Conservation (phyloP, 345 rosid species). For the Arabis alpina region DNA sequence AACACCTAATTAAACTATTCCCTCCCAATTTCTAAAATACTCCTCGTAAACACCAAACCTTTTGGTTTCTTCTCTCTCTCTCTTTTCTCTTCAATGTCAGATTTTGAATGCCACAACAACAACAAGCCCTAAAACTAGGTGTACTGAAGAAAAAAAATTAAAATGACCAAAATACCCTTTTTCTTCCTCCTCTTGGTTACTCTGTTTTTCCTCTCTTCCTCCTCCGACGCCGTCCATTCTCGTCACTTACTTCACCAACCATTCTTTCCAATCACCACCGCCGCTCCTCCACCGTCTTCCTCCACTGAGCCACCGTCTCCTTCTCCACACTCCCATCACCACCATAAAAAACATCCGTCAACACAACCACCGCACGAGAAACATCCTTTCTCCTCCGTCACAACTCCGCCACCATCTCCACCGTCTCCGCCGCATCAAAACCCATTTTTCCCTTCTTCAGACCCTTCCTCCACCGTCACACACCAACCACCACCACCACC, state of each 20-base stretch:
- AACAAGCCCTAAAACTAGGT: conserved; percentile 24
- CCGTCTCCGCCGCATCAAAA: conserved; percentile 42
- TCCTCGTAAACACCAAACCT: conserved; percentile 37
- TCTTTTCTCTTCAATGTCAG: conserved; percentile 40
- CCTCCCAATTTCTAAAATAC: conserved; percentile 19
- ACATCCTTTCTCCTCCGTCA: conserved; percentile 48
- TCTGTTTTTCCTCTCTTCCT: conserved; percentile 30
- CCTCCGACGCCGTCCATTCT: conserved; percentile 39
- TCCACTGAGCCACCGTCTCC: conserved; percentile 46
- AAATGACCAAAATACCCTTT: conserved; percentile 36
- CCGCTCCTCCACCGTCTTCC: conserved; percentile 45
- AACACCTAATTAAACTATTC: conserved; percentile 1
- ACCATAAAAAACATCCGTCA: conserved; percentile 38
- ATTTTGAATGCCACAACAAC: conserved; percentile 40
- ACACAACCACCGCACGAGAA: conserved; percentile 54
- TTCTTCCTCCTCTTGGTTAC: background rate
- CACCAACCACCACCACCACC: conserved; percentile 51
- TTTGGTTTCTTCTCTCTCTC: conserved; percentile 4
- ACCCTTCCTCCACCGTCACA: conserved; percentile 38
- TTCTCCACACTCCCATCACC: conserved; percentile 45
- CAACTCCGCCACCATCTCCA: conserved; percentile 41
- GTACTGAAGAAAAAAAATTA: background rate
- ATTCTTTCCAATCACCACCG: conserved; percentile 48
- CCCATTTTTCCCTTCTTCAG: conserved; percentile 56
- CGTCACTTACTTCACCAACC: conserved; percentile 82